phyloP scores from a whole-genome alignment of 352 stramenopile species.

The Hyaloperonospora brassicae region DNA sequence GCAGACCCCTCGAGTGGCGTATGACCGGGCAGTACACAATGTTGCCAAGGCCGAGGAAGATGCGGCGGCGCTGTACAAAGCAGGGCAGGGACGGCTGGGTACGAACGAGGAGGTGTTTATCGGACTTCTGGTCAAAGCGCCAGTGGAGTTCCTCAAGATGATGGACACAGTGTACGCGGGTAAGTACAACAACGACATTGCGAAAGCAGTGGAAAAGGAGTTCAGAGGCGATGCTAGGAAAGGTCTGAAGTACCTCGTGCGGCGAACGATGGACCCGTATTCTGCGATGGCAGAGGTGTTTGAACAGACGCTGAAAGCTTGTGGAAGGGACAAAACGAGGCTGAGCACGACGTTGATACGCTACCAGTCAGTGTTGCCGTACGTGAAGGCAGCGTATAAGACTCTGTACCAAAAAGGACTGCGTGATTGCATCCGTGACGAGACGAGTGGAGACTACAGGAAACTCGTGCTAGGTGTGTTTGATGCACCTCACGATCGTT shows the following conservation, averaged over 20 bases:
- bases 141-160: constrained; percentile 54
- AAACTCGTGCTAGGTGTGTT: constrained; percentile 57
- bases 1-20: constrained; percentile 39
- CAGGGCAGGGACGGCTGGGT: constrained; percentile 58
- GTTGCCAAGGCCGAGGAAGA: constrained; percentile 56
- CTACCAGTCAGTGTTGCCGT: constrained; percentile 44
- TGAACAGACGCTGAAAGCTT: constrained; percentile 66
- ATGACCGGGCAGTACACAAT: constrained; percentile 59
- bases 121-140: constrained; percentile 42
- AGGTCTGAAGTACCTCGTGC: constrained; percentile 51
- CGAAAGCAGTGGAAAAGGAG: constrained; percentile 70
- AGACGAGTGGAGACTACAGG: constrained; percentile 58
- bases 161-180: constrained; percentile 62
- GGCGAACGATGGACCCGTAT: constrained; percentile 50
- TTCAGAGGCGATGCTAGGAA: constrained; percentile 75
- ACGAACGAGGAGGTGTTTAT: constrained; percentile 75
- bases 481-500: constrained; percentile 25
- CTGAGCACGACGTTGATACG: constrained; percentile 52
- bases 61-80: constrained; percentile 62
- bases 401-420: constrained; percentile 49
- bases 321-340: constrained; percentile 52
- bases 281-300: constrained; percentile 60
- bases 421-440: constrained; percentile 45
- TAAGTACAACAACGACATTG: constrained; percentile 79
- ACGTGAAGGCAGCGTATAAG: constrained; percentile 54